These are phyloP conservation scores for Boehmeria nivea DNA, from an alignment of 306 rosid species.

Conservation along the genomic window DNA sequence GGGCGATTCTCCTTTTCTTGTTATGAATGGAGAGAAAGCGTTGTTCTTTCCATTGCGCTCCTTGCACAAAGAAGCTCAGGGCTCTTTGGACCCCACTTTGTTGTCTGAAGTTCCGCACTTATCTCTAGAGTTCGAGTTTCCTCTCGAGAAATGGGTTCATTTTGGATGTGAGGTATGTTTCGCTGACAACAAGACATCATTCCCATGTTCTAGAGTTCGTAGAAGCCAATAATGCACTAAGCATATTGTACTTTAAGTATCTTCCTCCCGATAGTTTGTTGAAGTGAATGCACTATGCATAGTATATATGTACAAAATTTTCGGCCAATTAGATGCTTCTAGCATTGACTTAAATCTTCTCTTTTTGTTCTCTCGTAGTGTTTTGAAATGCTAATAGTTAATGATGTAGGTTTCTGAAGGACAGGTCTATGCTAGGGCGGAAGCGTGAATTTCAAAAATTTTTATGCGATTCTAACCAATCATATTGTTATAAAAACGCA, in stretches of 20 bases:
- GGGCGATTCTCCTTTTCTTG: constrained; percentile 55
- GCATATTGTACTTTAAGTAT: too few relatives aligned
- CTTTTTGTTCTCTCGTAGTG: too few relatives aligned
- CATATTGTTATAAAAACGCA: too few relatives aligned
- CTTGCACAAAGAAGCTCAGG: constrained; percentile 44
- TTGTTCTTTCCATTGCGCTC: constrained; percentile 44
- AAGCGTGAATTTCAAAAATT: too few relatives aligned
- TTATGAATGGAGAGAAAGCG: constrained; percentile 44
- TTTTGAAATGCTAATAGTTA: constrained; percentile 16
- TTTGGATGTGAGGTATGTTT: constrained; percentile 76
- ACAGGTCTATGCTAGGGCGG: too few relatives aligned
- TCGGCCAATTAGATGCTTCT: too few relatives aligned
- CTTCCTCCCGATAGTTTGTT: background rate
- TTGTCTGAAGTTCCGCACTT: constrained; percentile 44
- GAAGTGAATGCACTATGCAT: too few relatives aligned
- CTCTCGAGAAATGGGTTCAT: constrained; percentile 79
- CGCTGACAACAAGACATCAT: constrained; percentile 14
- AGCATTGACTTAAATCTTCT: background rate
- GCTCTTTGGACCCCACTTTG: constrained; percentile 32
- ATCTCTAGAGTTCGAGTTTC: constrained; percentile 48
- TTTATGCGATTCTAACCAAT: too few relatives aligned
- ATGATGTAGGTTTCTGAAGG: constrained; percentile 57
- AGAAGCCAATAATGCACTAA: background rate
- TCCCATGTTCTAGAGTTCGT: background rate
- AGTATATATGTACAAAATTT: too few relatives aligned